Evolutionary conservation across 164 flowering plant genomes (phyloP).

Genomic region (Magnolia sinica): DNA sequence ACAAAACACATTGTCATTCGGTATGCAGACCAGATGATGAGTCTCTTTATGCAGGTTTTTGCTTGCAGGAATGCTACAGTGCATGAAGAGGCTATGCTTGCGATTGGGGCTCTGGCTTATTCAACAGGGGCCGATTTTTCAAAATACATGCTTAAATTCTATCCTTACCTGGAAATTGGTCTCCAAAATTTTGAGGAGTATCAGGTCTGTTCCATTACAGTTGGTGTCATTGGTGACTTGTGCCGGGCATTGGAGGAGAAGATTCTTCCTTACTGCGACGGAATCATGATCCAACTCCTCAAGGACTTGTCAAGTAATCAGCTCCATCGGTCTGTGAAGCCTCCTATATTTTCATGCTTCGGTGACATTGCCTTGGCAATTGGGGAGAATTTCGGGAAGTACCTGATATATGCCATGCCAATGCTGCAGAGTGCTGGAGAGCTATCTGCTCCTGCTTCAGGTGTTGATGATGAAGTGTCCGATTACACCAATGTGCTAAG

Average conservation of each 20-base stretch:
- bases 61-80: conserved; percentile 54
- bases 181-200: conserved; percentile 68
- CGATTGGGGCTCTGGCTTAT: conserved; percentile 65
- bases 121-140: conserved; percentile 45
- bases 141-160: conserved; percentile 57
- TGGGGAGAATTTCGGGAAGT: conserved; percentile 63
- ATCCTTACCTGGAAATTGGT: conserved; percentile 58
- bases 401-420: conserved; percentile 63
- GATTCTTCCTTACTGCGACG: conserved; percentile 59
- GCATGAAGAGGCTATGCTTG: conserved; percentile 70
- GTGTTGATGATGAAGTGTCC: conserved; percentile 48
- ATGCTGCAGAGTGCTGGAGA: conserved; percentile 71
- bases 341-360: conserved; percentile 61
- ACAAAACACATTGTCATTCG: conserved; percentile 46
- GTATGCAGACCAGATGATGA: conserved; percentile 62
- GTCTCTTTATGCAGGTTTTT: conserved; percentile 53
- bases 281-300: conserved; percentile 60
- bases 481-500: conserved; percentile 53
- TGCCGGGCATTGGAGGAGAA: conserved; percentile 61
- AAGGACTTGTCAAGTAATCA: conserved; percentile 61
- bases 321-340: conserved; percentile 61
- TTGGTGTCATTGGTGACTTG: conserved; percentile 62
- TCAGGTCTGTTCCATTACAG: conserved; percentile 61
- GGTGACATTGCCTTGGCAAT: conserved; percentile 67
- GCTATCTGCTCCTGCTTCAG: conserved; percentile 38